Evolutionary conservation across 2,329 filamentous ascomycete genomes (phyloP).

Genomic region (Colletotrichum sp.): DNA sequence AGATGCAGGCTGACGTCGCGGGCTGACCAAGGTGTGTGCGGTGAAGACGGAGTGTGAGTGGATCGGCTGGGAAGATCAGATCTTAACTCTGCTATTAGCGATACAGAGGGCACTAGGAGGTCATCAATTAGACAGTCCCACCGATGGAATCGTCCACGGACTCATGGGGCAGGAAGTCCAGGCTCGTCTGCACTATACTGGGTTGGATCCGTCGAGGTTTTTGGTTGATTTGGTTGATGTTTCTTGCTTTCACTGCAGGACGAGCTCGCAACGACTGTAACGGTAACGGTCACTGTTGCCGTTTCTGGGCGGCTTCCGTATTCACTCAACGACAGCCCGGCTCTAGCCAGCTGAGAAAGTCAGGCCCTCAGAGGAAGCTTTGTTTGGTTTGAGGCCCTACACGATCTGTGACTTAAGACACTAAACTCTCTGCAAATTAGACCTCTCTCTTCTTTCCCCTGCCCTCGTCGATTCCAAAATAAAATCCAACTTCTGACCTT

Average conservation of each 20-base stretch:
- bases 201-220: not conserved
- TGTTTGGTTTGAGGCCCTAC: not conserved
- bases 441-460: not conserved
- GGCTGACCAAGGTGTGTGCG: slow-evolving; percentile 12
- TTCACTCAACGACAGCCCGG: not conserved
- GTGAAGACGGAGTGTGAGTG: slow-evolving; percentile 2
- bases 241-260: not conserved
- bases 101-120: not conserved
- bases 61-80: slow-evolving; percentile 8
- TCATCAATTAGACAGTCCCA: not conserved
- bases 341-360: not conserved
- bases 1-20: slow-evolving; percentile 19
- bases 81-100: not conserved
- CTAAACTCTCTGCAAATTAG: not conserved
- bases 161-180: not conserved
- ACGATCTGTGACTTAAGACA: not conserved
- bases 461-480: not conserved
- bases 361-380: not conserved
- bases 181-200: not conserved
- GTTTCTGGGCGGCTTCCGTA: not conserved
- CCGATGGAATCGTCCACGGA: not conserved
- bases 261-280: not conserved
- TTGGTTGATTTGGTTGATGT: not conserved
- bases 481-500: not conserved
- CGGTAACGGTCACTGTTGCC: not conserved